These are phyloP conservation scores for Tricholoma bakamatsutake DNA, from an alignment of 768 basidiomycete species.

Conservation along the genomic window DNA sequence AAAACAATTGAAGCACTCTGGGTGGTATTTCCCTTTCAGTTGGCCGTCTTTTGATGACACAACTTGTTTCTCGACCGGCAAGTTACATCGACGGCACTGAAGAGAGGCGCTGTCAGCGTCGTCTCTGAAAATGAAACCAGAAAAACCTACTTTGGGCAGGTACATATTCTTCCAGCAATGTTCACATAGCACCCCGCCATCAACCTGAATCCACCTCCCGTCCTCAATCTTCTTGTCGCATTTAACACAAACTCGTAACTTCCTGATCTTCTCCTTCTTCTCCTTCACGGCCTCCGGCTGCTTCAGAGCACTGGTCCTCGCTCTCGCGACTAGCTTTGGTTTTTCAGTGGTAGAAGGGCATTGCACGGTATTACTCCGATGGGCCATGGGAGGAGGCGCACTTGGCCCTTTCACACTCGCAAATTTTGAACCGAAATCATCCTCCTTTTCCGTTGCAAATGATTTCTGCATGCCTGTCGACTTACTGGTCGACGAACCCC, in stretches of 20 bases:
- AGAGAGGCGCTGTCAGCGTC: constrained; percentile 1
- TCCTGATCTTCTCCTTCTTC: constrained; percentile 27
- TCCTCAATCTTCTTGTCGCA: constrained; percentile 71
- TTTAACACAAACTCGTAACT: constrained; percentile 51
- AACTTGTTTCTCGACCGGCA: constrained; percentile 86
- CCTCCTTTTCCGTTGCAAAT: constrained; percentile 10
- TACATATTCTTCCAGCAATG: constrained; percentile 96
- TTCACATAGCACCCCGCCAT: constrained; percentile 76
- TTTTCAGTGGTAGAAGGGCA: constrained; percentile 40
- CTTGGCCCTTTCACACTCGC: constrained; percentile 10
- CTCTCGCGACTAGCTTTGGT: constrained; percentile 50
- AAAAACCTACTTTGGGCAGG: constrained; percentile 69
- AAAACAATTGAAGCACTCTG: constrained; percentile 85
- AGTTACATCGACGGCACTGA: constrained; percentile 82
- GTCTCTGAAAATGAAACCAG: constrained; percentile 2
- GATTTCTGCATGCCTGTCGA: constrained; percentile 24
- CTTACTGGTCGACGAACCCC: constrained; percentile 27
- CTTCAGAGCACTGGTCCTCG: constrained; percentile 42
- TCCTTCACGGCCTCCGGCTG: constrained; percentile 10
- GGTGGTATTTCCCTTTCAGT: constrained; percentile 93
- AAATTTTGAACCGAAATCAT: constrained; percentile 5
- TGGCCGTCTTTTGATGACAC: constrained; percentile 91
- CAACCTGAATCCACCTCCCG: constrained; percentile 77
- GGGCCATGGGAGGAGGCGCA: constrained; percentile 19
- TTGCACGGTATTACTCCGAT: constrained; percentile 50